phyloP scores from a whole-genome alignment of 169 alveolate species.

The Pseudocohnilembus persalinus region DNA sequence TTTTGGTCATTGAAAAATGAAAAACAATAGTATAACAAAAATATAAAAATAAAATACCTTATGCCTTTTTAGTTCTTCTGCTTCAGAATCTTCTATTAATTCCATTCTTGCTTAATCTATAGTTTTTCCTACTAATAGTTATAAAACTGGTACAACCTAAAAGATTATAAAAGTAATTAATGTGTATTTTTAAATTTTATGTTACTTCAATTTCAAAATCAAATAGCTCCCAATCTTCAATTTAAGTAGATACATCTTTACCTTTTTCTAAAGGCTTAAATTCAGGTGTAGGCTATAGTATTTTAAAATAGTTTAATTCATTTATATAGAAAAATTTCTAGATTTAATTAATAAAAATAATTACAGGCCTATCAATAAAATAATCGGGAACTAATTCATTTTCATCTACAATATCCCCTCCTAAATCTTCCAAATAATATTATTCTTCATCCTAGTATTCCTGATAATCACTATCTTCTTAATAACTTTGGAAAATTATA shows the following conservation, averaged over 20 bases:
- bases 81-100: conserved; percentile 39
- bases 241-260: conserved; percentile 42
- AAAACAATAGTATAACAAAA: not conserved
- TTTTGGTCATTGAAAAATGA: too few species aligned
- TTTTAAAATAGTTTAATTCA: not conserved
- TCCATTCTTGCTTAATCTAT: conserved; percentile 50
- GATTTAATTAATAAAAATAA: too few species aligned
- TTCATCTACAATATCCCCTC: conserved; percentile 41
- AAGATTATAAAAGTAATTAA: not conserved
- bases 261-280: conserved; percentile 46
- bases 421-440: conserved; percentile 19
- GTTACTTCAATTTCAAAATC: conserved; percentile 38
- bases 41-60: not conserved
- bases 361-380: conserved; percentile 47
- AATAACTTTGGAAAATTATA: not conserved
- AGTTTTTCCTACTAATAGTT: conserved; percentile 47
- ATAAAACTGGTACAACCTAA: conserved; percentile 34
- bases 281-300: conserved; percentile 44
- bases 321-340: too few species aligned
- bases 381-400: conserved; percentile 42
- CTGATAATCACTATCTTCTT: not conserved
- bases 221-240: conserved; percentile 31
- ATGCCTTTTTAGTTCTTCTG: conserved; percentile 18
- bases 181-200: not conserved
- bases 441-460: not conserved